phyloP scores from a whole-genome alignment of 768 basidiomycete genomes.

The Trametes sanguinea region DNA sequence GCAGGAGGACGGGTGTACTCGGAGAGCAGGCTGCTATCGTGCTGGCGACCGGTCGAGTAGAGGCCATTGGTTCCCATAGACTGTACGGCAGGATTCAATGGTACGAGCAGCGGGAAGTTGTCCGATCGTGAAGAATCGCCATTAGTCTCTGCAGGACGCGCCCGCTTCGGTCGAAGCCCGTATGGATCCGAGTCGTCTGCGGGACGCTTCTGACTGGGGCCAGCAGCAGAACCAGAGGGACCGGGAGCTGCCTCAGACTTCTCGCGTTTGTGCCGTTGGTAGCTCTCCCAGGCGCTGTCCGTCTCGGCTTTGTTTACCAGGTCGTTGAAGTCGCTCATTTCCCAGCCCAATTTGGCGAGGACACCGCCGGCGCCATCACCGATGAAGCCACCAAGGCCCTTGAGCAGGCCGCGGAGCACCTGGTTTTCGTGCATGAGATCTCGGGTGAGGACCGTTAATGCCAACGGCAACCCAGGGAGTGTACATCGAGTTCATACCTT shows the following conservation, averaged over 20 bases:
- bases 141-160: conserved; percentile 35
- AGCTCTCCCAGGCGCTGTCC: conserved; percentile 92
- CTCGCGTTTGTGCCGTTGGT: conserved; percentile 66
- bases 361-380: conserved; percentile 84
- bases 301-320: conserved; percentile 87
- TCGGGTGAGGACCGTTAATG: conserved; percentile 31
- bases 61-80: conserved; percentile 40
- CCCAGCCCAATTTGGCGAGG: conserved; percentile 78
- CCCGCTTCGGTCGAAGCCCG: conserved; percentile 51
- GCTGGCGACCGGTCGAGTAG: conserved; percentile 47
- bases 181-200: conserved; percentile 44
- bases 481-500: conserved; percentile 45
- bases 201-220: conserved; percentile 50
- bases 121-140: conserved; percentile 40
- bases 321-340: conserved; percentile 72
- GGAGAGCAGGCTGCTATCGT: conserved; percentile 56
- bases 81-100: conserved; percentile 46
- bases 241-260: conserved; percentile 31
- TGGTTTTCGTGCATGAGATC: conserved; percentile 92
- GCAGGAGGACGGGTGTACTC: conserved; percentile 58
- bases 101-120: conserved; percentile 57
- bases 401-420: conserved; percentile 75
- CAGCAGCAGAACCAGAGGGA: conserved; percentile 20
- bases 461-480: neutral
- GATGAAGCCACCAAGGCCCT: conserved; percentile 76